Evolutionary conservation across 306 rosid species (phyloP).

Genomic region (Dalbergia cultrata): DNA sequence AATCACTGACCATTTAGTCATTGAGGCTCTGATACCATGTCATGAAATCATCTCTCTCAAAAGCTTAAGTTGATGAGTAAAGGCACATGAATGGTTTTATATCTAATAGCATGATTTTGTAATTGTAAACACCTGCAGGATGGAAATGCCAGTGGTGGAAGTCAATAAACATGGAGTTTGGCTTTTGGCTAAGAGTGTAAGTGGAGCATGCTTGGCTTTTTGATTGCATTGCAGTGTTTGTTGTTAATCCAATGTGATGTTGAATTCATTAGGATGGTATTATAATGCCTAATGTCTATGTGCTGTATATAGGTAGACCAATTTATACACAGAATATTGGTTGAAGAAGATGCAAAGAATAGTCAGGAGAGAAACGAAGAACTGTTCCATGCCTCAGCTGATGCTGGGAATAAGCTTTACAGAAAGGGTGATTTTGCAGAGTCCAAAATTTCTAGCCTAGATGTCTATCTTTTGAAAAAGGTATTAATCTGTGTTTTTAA

Average conservation of each 20-base stretch:
- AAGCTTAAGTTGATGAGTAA: too few species aligned
- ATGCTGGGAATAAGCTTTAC: slow-evolving; percentile 83
- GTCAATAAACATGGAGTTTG: slow-evolving; percentile 89
- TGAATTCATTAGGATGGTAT: slow-evolving; percentile 2
- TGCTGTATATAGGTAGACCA: slow-evolving; percentile 76
- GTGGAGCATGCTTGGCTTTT: slow-evolving; percentile 45
- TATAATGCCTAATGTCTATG: slow-evolving; percentile 26
- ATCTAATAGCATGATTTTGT: slow-evolving; percentile 34
- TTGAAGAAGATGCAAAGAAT: slow-evolving; percentile 82
- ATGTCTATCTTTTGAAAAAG: slow-evolving; percentile 76
- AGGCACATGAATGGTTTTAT: too few species aligned
- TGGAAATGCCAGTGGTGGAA: slow-evolving; percentile 97
- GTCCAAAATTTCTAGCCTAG: slow-evolving; percentile 72
- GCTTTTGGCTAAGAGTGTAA: slow-evolving; percentile 92
- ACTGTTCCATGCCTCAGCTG: slow-evolving; percentile 72
- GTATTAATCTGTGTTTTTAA: slow-evolving; percentile 51
- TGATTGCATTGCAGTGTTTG: background rate
- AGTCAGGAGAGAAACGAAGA: slow-evolving; percentile 64
- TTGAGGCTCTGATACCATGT: too few species aligned
- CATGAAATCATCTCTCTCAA: too few species aligned
- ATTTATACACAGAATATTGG: slow-evolving; percentile 84
- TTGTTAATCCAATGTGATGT: slow-evolving; percentile 24
- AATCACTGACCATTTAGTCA: too few species aligned
- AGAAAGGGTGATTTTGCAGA: slow-evolving; percentile 79
- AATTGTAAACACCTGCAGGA: slow-evolving; percentile 55